Conservation (phyloP, 352 stramenopile species). For the Globisporangium nagaii region DNA sequence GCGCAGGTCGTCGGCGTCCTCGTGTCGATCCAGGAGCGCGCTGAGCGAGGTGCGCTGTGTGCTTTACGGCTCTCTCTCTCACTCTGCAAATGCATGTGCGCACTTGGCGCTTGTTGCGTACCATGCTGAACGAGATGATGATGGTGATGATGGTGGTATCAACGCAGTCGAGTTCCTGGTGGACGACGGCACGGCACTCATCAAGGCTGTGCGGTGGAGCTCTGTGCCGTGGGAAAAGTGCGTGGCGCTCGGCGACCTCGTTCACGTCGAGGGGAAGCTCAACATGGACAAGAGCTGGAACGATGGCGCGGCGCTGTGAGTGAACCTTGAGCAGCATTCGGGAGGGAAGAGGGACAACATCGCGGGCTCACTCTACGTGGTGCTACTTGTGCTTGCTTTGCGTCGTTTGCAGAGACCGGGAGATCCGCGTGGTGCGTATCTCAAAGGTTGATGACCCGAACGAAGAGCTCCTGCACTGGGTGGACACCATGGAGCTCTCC, state of each 20-base stretch:
- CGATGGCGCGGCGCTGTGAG: slow-evolving; percentile 13
- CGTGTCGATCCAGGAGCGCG: slow-evolving; percentile 45
- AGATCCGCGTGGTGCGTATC: slow-evolving; percentile 55
- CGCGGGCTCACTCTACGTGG: too few species aligned
- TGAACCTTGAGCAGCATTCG: too few species aligned
- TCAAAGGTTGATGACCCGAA: slow-evolving; percentile 53
- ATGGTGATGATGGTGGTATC: neutral
- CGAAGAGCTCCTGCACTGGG: slow-evolving; percentile 73
- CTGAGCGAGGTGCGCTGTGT: slow-evolving; percentile 38
- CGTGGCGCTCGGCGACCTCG: slow-evolving; percentile 53
- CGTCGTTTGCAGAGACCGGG: slow-evolving; percentile 31
- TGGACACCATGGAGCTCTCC: slow-evolving; percentile 42
- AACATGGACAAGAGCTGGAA: slow-evolving; percentile 51
- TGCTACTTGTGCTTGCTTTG: too few species aligned
- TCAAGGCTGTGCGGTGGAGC: slow-evolving; percentile 54
- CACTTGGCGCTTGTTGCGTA: too few species aligned
- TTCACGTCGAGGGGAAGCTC: slow-evolving; percentile 70
- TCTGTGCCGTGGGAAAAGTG: slow-evolving; percentile 9
- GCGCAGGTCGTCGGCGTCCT: slow-evolving; percentile 57
- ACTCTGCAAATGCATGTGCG: neutral
- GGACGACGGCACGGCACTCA: slow-evolving; percentile 64
- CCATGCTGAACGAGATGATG: too few species aligned
- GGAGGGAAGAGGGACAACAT: too few species aligned
- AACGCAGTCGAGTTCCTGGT: slow-evolving; percentile 62
- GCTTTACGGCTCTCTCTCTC: neutral